Evolutionary conservation across 2,329 filamentous ascomycete species (phyloP).

Genomic region (Alternaria triticina): DNA sequence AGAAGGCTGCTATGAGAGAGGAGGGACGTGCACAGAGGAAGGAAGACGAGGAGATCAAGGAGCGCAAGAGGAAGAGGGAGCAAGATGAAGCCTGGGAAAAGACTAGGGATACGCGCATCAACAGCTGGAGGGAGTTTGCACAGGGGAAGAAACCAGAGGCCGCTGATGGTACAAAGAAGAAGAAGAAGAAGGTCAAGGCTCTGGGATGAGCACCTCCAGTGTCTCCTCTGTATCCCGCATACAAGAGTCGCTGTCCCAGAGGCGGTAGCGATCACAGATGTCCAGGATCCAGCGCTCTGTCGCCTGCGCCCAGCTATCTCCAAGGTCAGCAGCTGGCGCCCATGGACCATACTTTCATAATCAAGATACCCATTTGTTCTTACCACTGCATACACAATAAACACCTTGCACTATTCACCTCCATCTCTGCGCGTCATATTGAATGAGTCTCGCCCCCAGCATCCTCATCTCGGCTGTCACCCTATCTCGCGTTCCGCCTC

Average conservation of each 20-base stretch:
- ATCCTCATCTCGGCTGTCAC: background rate
- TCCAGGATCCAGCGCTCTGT: background rate
- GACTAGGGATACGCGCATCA: constrained; percentile 87
- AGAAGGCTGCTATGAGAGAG: constrained; percentile 95
- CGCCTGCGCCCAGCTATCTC: background rate
- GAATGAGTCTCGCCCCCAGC: background rate
- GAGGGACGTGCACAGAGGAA: constrained; percentile 88
- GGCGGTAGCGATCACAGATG: background rate
- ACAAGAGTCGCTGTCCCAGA: background rate
- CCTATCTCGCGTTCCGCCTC: constrained; percentile 1
- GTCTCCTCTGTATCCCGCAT: background rate
- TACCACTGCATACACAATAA: background rate
- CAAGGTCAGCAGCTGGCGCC: background rate
- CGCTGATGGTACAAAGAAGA: constrained; percentile 53
- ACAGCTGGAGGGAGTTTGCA: constrained; percentile 91
- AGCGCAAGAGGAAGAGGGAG: constrained; percentile 69
- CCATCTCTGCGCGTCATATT: background rate
- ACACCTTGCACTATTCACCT: background rate
- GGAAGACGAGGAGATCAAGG: constrained; percentile 82
- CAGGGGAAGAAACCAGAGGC: constrained; percentile 65
- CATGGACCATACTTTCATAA: background rate
- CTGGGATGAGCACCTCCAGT: constrained; percentile 50
- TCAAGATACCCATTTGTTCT: constrained; percentile 3
- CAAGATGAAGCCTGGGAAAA: constrained; percentile 96
- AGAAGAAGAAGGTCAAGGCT: constrained; percentile 61